These are phyloP conservation scores for Lepiota brunneoincarnata DNA, from an alignment of 768 basidiomycete species.

Conservation along the genomic window DNA sequence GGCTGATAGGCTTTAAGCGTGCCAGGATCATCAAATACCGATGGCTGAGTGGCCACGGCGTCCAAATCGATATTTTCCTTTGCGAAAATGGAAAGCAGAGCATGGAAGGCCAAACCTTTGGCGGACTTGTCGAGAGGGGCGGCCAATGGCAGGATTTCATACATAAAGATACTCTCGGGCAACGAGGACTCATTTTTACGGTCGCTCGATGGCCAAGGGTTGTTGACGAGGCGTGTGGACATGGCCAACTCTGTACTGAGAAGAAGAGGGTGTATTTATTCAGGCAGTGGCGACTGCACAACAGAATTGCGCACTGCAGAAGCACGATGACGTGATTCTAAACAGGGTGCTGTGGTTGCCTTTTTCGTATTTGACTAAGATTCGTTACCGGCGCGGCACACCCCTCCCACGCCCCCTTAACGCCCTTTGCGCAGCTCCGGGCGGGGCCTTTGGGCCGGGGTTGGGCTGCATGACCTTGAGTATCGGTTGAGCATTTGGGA, in stretches of 20 bases:
- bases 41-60: constrained; percentile 56
- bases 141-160: constrained; percentile 25
- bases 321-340: constrained; percentile 15
- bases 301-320: constrained; percentile 15
- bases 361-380: background rate
- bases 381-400: constrained; percentile 60
- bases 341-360: background rate
- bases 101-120: constrained; percentile 18
- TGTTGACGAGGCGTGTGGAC: constrained; percentile 4
- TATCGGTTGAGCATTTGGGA: constrained; percentile 17
- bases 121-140: constrained; percentile 23
- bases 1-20: constrained; percentile 51
- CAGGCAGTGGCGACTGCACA: background rate
- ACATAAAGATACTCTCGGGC: constrained; percentile 1
- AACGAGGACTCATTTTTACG: constrained; percentile 14
- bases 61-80: constrained; percentile 38
- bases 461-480: constrained; percentile 47
- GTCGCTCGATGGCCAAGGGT: constrained; percentile 14
- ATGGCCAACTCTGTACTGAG: background rate
- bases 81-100: constrained; percentile 28
- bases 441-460: constrained; percentile 85
- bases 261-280: constrained; percentile 7
- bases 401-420: constrained; percentile 87
- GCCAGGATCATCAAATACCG: constrained; percentile 58
- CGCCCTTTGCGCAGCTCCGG: constrained; percentile 87